phyloP scores from a whole-genome alignment of 768 basidiomycete species.

The Boletus barrowsii region DNA sequence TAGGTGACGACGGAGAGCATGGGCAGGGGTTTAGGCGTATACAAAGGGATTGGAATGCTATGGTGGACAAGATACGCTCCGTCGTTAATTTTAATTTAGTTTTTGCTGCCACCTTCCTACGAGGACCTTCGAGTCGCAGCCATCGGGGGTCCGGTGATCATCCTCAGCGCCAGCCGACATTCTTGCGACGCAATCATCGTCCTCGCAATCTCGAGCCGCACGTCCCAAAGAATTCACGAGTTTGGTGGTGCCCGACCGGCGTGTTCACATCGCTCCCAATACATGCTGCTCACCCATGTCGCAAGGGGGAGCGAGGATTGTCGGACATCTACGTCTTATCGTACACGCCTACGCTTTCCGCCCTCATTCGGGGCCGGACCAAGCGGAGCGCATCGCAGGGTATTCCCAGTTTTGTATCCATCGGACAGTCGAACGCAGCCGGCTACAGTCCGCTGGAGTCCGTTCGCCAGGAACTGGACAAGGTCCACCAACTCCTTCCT shows the following conservation, averaged over 20 bases:
- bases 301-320: constrained; percentile 12
- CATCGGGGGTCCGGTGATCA: constrained; percentile 29
- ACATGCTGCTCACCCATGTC: constrained; percentile 26
- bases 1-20: constrained; percentile 6
- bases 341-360: constrained; percentile 29
- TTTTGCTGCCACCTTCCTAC: constrained; percentile 22
- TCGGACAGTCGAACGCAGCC: constrained; percentile 16
- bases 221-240: constrained; percentile 16
- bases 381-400: background rate
- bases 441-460: background rate
- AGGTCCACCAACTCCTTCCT: constrained; percentile 10
- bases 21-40: constrained; percentile 17
- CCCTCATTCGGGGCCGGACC: constrained; percentile 22
- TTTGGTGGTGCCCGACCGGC: constrained; percentile 33
- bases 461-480: constrained; percentile 14
- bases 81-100: no score
- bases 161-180: constrained; percentile 28
- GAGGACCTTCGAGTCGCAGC: constrained; percentile 11
- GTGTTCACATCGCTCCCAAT: constrained; percentile 26
- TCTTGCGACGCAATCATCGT: constrained; percentile 21
- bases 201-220: constrained; percentile 16
- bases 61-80: constrained; percentile 25
- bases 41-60: constrained; percentile 24
- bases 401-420: constrained; percentile 10
- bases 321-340: constrained; percentile 30